Evolutionary conservation across 805 yeast genomes (phyloP), one percentile per base, ranked within the genome.

Genomic region (Saturnispora gosingensis): DNA sequence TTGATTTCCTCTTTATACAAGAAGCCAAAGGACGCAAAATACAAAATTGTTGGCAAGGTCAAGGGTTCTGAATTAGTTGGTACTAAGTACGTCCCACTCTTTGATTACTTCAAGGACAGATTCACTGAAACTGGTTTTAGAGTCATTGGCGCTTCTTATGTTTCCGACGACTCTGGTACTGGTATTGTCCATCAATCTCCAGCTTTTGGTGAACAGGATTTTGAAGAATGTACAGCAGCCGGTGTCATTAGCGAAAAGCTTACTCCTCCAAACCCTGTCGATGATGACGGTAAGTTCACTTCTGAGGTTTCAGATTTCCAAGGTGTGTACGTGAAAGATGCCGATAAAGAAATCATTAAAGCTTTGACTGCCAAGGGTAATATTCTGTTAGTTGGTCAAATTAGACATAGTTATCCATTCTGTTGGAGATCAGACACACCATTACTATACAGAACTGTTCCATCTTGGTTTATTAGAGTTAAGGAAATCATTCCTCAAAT

Each of bases 381-480:
- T 58, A 59, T 93, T 36, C 74, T 93, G 58, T 78, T 81, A 43
- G 84, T 82, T 53, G 74, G 88, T 43, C 98, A 93, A 75, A 77
- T 90, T 59, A 82, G 83, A 72, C 99, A 93, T 77, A 85, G 95
- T 69, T 93, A 93, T 71, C 99, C 99, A 63, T 93, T 93, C 85
- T 93, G 99, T 75, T 93, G 99, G 99, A 85, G 99, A 80, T 91
- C 98, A 3, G 99, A 93, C 67, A 93, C 99, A 30, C 99, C 99
- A 50, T 81, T 93, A 67, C 70, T 93, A 59, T 93, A 93, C 76
- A 83, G 96, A 74, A 83, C 97, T 38, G 97, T 93, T 59, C 99
- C 99, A 48, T 91, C 98, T 34, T 93, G 99, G 99, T 93, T 93
- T 64, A 93, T 93, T 54, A 84, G 96, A 67, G 85, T 93, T 52